A percentile compares a stretch with the other conserved stretches of the same genome.
Conservation (phyloP, 768 basidiomycete species). For the Termitomyces sp. region DNA sequence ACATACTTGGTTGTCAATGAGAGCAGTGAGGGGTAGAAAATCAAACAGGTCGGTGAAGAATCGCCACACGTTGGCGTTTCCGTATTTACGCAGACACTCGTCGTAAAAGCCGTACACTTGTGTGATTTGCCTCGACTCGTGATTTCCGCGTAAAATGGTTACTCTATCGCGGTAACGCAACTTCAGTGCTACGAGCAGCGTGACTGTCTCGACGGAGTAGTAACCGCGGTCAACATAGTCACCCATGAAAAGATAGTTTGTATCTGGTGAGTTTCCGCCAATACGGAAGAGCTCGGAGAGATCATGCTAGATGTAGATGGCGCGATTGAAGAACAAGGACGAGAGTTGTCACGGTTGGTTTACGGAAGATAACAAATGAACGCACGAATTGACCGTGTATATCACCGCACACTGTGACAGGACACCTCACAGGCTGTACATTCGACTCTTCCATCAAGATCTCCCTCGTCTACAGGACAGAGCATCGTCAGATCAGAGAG, state of each 20-base stretch:
- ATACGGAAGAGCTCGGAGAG: conserved; percentile 98
- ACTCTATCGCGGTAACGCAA: conserved; percentile 97
- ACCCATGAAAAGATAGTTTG: conserved; percentile 99
- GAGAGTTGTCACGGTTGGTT: conserved; percentile 11
- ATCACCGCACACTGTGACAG: conserved; percentile 98
- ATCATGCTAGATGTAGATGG: conserved; percentile 72
- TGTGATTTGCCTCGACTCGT: conserved; percentile 99
- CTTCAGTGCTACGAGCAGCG: conserved; percentile 94
- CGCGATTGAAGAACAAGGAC: conserved; percentile 6
- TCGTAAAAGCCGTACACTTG: conserved; percentile 99
- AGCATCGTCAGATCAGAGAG: conserved; percentile 21
- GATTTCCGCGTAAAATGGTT: conserved; percentile 96
- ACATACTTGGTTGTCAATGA: conserved; percentile 98
- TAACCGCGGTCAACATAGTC: conserved; percentile 99
- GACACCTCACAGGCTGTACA: conserved; percentile 97
- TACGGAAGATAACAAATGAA: conserved; percentile 25
- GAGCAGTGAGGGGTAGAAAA: conserved; percentile 93
- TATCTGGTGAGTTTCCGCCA: conserved; percentile 97
- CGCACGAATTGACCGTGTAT: conserved; percentile 99
- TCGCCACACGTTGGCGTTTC: conserved; percentile 99
- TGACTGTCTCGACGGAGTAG: conserved; percentile 99
- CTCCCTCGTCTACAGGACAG: conserved; percentile 75
- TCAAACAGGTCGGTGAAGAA: conserved; percentile 99
- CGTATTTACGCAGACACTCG: conserved; percentile 99
- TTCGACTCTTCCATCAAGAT: conserved; percentile 99